Percentiles rank a stretch among this genome's conserved stretches.
Conservation (phyloP, 2,329 filamentous ascomycete genomes). For the Arthrobotrys conoides region DNA sequence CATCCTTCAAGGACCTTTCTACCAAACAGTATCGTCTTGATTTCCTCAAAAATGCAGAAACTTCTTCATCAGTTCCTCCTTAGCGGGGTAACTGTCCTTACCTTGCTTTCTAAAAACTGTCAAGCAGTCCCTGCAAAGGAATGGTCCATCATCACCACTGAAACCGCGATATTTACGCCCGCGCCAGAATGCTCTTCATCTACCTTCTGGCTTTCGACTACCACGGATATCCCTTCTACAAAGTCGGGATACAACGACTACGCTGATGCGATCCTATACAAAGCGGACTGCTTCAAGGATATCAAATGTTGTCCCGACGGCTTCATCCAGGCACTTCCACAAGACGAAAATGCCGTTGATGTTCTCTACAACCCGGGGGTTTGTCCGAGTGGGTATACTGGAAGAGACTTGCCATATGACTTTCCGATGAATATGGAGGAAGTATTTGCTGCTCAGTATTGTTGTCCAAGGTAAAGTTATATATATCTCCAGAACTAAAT, state of each 20-base stretch:
- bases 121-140: neutral
- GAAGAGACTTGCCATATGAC: neutral
- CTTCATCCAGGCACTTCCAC: neutral
- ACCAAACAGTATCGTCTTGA: neutral
- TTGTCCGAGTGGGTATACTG: constrained; percentile 30
- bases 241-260: neutral
- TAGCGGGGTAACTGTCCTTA: neutral
- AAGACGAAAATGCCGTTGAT: neutral
- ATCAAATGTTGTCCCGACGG: constrained; percentile 23
- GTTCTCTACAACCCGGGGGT: neutral
- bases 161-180: neutral
- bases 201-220: neutral
- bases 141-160: neutral
- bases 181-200: neutral
- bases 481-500: too few species aligned
- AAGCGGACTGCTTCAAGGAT: constrained; percentile 9
- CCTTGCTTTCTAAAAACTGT: neutral
- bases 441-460: constrained; percentile 25
- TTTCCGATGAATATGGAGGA: neutral
- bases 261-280: neutral
- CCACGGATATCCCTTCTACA: neutral
- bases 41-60: neutral
- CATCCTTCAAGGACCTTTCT: neutral
- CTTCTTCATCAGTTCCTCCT: neutral
- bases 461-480: constrained; percentile 38